Evolutionary conservation across 768 basidiomycete species (phyloP), one percentile per base, ranked within the genome.

Genomic region (Dentipellis fragilis): DNA sequence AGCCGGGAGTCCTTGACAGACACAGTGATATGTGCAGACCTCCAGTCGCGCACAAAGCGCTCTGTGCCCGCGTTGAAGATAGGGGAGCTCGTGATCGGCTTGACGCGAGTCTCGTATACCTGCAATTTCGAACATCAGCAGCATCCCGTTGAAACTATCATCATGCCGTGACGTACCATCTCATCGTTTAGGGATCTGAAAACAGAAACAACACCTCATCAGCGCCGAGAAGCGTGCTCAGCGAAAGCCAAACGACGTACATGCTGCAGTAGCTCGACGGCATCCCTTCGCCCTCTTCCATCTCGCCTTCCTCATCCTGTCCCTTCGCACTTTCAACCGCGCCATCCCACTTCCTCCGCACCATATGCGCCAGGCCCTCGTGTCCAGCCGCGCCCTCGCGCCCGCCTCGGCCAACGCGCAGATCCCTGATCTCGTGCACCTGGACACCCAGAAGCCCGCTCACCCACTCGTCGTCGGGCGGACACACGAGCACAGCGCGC

Each of bases 11-110:
- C 86, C 35, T 81, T 78, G 14, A 88, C 82, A 14, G 84, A 77
- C 29, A 89, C 77, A 10, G 84, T 73, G 42, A 88, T 74, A 14
- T 80, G 77, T 3, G 85, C 73, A 10, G 71, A 73, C 8, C 69
- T 68, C 80, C 80, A 87, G 62, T 86, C 80, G 3, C 80, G 73
- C 29, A 87, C 71, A 66, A 87, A 87, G 34, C 77, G 73, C 66
- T 92, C 89, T 1, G 83, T 85, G 0, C 80, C 77, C 1, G 87
- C 85, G 48, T 76, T 73, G 64, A 76, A 83, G 46, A 67, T 70
- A 6, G 69, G 67, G 10, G 65, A 63, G 52, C 66, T 65, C 9
- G 69, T 68, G 51, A 70, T 67, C 3, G 69, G 67, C 58, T 70
- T 70, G 35, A 68, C 69, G 3, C 69, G 66, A 2, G 69, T 70